These are phyloP conservation scores for Andalucia godoyi DNA, from an alignment of 78 protist genomes.

Conservation along the genomic window DNA sequence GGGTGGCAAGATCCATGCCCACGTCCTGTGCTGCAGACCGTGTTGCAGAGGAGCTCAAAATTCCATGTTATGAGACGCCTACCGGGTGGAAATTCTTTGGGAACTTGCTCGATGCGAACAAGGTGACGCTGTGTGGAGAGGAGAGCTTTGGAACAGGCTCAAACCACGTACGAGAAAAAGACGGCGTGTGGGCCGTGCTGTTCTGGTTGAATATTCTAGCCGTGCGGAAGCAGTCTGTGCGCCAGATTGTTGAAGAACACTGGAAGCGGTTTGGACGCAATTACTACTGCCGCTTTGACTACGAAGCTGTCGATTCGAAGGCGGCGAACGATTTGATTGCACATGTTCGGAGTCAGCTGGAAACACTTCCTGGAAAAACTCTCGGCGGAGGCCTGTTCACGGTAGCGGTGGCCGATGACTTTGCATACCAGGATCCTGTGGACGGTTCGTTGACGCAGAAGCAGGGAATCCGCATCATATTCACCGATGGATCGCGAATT, in stretches of 20 bases:
- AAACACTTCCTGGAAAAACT: neutral
- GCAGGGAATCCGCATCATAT: slow-evolving; percentile 76
- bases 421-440: slow-evolving; percentile 79
- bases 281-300: slow-evolving; percentile 81
- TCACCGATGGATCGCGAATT: slow-evolving; percentile 78
- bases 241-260: slow-evolving; percentile 50
- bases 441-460: slow-evolving; percentile 38
- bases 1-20: slow-evolving; percentile 91
- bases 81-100: slow-evolving; percentile 99
- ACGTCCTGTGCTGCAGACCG: slow-evolving; percentile 64
- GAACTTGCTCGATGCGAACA: slow-evolving; percentile 83
- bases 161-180: slow-evolving; percentile 93
- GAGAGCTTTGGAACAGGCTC: slow-evolving; percentile 94
- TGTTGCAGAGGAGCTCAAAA: slow-evolving; percentile 37
- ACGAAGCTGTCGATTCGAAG: slow-evolving; percentile 61
- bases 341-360: neutral
- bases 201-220: slow-evolving; percentile 75
- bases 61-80: slow-evolving; percentile 54
- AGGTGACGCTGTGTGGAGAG: slow-evolving; percentile 74
- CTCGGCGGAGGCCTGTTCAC: slow-evolving; percentile 5
- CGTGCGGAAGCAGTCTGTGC: slow-evolving; percentile 33
- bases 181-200: slow-evolving; percentile 89
- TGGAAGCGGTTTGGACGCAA: slow-evolving; percentile 82
- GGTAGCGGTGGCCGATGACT: slow-evolving; percentile 45
- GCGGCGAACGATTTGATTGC: slow-evolving; percentile 31